Evolutionary conservation across 352 stramenopile genomes (phyloP).

Genomic region (Globisporangium emineosum): DNA sequence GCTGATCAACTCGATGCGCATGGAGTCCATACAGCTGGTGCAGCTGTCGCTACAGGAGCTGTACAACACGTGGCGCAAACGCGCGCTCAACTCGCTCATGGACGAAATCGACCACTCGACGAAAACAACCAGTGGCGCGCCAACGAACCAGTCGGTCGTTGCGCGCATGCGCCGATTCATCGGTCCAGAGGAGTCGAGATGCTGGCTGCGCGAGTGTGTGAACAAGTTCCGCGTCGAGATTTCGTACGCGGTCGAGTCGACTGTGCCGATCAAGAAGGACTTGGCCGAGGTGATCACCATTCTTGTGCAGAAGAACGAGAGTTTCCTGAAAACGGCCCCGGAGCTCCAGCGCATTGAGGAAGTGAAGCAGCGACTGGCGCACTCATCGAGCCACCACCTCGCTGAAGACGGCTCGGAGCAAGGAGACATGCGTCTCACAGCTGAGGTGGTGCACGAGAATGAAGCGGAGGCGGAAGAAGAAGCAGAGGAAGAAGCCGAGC

Average conservation of each 20-base stretch:
- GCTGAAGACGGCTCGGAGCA: slow-evolving; percentile 56
- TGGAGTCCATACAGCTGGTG: slow-evolving; percentile 99
- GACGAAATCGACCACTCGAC: slow-evolving; percentile 47
- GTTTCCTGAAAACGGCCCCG: slow-evolving; percentile 52
- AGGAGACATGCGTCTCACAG: slow-evolving; percentile 70
- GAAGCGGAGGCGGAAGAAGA: slow-evolving; percentile 87
- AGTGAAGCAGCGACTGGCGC: slow-evolving; percentile 61
- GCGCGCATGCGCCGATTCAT: slow-evolving; percentile 70
- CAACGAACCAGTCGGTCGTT: slow-evolving; percentile 29
- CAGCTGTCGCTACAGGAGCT: slow-evolving; percentile 97
- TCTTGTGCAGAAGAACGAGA: slow-evolving; percentile 52
- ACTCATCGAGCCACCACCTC: slow-evolving; percentile 43
- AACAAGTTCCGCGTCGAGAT: slow-evolving; percentile 77
- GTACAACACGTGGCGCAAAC: slow-evolving; percentile 97
- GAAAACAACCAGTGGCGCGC: slow-evolving; percentile 3
- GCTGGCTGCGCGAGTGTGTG: slow-evolving; percentile 70
- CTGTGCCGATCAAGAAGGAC: slow-evolving; percentile 65
- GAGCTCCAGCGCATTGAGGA: slow-evolving; percentile 51
- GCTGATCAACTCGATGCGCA: slow-evolving; percentile 99
- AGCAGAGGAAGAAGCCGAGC: slow-evolving; percentile 86
- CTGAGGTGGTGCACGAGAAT: slow-evolving; percentile 90
- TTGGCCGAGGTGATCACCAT: slow-evolving; percentile 62
- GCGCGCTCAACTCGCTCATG: slow-evolving; percentile 89
- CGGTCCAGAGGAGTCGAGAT: slow-evolving; percentile 26
- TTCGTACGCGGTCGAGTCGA: slow-evolving; percentile 66